phyloP scores from a whole-genome alignment of 1,139 yeast genomes.

The Taphrina betulina region DNA sequence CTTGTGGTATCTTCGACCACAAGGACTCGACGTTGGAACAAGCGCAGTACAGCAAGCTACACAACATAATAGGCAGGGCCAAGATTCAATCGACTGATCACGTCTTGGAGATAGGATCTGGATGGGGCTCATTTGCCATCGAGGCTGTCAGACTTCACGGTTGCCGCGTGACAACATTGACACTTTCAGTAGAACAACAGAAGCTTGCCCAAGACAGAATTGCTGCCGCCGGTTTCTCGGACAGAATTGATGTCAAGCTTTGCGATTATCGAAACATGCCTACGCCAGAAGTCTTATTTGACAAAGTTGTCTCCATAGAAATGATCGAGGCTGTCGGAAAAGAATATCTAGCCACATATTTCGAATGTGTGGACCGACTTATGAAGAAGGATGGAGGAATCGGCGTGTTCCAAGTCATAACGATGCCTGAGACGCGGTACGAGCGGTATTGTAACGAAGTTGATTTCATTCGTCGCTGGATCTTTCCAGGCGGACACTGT shows the following conservation, averaged over 20 bases:
- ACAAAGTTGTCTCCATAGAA: conserved; percentile 30
- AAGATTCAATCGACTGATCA: conserved; percentile 22
- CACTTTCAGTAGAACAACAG: conserved; percentile 28
- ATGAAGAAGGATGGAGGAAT: conserved; percentile 46
- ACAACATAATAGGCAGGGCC: conserved; percentile 24
- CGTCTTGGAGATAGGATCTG: conserved; percentile 31
- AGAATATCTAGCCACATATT: conserved; percentile 30
- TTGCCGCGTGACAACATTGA: conserved; percentile 29
- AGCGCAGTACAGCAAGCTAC: conserved; percentile 28
- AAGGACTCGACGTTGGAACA: conserved; percentile 21
- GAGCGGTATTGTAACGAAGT: conserved; percentile 46
- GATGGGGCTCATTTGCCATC: conserved; percentile 33
- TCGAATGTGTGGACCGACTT: conserved; percentile 22
- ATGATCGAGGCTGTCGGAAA: conserved; percentile 31
- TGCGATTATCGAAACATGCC: conserved; percentile 30
- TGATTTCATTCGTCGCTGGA: conserved; percentile 31
- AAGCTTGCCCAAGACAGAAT: conserved; percentile 24
- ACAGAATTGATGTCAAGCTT: conserved; percentile 21
- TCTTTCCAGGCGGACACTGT: conserved; percentile 31
- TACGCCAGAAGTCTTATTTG: conserved; percentile 18
- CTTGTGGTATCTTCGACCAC: conserved; percentile 27
- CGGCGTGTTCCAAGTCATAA: conserved; percentile 58
- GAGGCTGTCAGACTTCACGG: conserved; percentile 24
- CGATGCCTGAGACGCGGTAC: conserved; percentile 82
- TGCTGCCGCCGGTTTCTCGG: conserved; percentile 19